Base-by-base conservation (phyloP, 2,329 filamentous ascomycete species). In the Aspergillus nomiae region DNA sequence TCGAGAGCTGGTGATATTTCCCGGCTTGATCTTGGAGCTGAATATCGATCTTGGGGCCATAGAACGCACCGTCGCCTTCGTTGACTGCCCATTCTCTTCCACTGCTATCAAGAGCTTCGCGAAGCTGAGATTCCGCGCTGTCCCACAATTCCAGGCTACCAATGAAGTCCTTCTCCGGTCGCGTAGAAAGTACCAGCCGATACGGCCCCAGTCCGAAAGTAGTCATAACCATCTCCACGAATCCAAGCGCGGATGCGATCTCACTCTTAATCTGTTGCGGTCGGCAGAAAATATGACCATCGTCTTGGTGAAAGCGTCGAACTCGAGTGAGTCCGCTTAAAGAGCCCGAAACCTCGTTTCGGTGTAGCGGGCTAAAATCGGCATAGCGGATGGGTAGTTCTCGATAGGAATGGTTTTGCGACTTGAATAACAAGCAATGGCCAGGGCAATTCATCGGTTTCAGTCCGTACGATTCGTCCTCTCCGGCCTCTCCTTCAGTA, bases 391-490 rank as follows among this genome's bases (percentile, higher is more conserved):
- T 85, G 1, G 93, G 92, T 21, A 96, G 81, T 67, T 96, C 91
- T 67, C 90, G 86, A 77, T 94, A 94, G 69, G 89, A 92, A 64
- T 89, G 87, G 62, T 85, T 84, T 67, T 89, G 86, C 54, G 89
- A 89, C 64, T 86, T 89, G 75, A 96, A 96, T 65, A 96, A 86
- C 66, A 96, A 82, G 74, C 92, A 96, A 77, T 96, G 92, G 3
- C 92, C 92, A 0, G 92, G 92, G 74, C 92, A 96, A 74, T 96
- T 96, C 92, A 96, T 96, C 16, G 92, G 92, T 77, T 96, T 96
- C 69, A 96, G 81, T 21, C 91, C 92, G 77, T 92, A 96, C 65
- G 91, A 90, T 67, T 89, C 88, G 65, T 90, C 87, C 64, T 89
- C 86, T 24, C 82, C 83, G 9, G 76, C 66, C 64, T 86, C 82